Evolutionary conservation across 371 early-diverging fungal genomes (phyloP), one percentile per base, ranked within the genome.

Genomic region (Synchytrium microbalum): DNA sequence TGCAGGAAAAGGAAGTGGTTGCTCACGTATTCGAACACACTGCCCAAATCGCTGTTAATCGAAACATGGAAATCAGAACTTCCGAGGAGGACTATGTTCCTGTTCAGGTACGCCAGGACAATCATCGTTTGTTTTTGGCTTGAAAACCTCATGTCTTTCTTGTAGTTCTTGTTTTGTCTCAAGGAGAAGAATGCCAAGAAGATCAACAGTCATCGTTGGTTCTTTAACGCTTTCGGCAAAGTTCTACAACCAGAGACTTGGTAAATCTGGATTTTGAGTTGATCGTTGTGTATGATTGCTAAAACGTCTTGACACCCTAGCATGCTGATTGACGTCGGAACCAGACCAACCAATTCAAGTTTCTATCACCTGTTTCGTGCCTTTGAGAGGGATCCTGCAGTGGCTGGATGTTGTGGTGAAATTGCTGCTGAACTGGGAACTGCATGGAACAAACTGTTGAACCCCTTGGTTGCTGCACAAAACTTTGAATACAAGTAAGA

Each of bases 401-500:
- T 70, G 26, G 68, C 13, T 31, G 68, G 68, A 57, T 70, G 59
- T 31, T 68, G 68, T 62, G 68, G 68, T 38, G 72, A 5, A 79
- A 30, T 72, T 23, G 33, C 62, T 10, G 62, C 62, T 62, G 16
- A 14, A 25, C 25, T 62, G 16, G 14, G 16, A 14, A 19, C 16
- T 55, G 62, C 26, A n/a, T 10, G 19, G n/a, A 62, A 62, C 68
- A 2, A 70, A 82, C 29, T 69, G 38, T 28, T 69, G 23, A 72
- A 67, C 30, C 75, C 75, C 27, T 38, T 72, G 8, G 60, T 72
- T 5, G 72, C 75, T 29, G 68, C 90, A 13, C 93, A 92, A 69
- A 90, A 92, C 70, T 92, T 92, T 78, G 93, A 71, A 23, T 64
- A 91, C 79, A 91, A 91, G 69, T n/a, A n/a, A n/a, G n/a, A n/a